phyloP scores from a whole-genome alignment of 129 eudicot genomes.

The Ambrosia trifida region DNA sequence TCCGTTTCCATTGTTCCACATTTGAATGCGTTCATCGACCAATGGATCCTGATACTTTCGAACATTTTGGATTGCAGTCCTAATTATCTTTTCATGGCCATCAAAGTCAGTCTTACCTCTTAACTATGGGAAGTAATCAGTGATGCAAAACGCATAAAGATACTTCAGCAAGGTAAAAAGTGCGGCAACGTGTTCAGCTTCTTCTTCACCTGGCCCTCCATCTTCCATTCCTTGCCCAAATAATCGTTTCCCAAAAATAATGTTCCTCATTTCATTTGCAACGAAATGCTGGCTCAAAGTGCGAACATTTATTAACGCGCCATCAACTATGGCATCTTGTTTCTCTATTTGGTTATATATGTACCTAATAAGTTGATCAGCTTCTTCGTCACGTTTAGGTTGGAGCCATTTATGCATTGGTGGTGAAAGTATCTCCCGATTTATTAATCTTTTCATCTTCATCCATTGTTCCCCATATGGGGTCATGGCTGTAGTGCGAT shows the following conservation, averaged over 20 bases:
- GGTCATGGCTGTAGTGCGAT: conserved; percentile 14
- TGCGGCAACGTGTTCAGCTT: no score
- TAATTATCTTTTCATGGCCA: conserved; percentile 21
- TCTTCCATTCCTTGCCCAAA: conserved; percentile 29
- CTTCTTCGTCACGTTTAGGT: conserved; percentile 28
- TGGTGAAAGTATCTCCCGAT: conserved; percentile 23
- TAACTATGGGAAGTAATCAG: neutral
- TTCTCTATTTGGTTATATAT: conserved; percentile 24
- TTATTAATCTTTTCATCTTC: conserved; percentile 37
- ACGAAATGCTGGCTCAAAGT: conserved; percentile 29
- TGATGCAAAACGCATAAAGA: no score
- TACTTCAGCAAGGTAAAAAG: no score
- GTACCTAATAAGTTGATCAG: conserved; percentile 23
- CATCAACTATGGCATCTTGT: neutral
- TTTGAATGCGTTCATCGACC: conserved; percentile 20
- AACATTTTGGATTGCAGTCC: conserved; percentile 3
- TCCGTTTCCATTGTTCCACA: conserved; percentile 15
- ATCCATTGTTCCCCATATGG: conserved; percentile 40
- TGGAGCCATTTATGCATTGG: neutral
- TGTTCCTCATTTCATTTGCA: conserved; percentile 33
- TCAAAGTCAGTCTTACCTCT: conserved; percentile 25
- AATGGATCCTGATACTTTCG: conserved; percentile 23
- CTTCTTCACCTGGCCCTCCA: no score
- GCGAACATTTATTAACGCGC: conserved; percentile 18
- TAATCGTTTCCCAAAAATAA: conserved; percentile 32